Base-by-base conservation (phyloP, 148 eudicot genomes). In the Agrostemma githago region DNA sequence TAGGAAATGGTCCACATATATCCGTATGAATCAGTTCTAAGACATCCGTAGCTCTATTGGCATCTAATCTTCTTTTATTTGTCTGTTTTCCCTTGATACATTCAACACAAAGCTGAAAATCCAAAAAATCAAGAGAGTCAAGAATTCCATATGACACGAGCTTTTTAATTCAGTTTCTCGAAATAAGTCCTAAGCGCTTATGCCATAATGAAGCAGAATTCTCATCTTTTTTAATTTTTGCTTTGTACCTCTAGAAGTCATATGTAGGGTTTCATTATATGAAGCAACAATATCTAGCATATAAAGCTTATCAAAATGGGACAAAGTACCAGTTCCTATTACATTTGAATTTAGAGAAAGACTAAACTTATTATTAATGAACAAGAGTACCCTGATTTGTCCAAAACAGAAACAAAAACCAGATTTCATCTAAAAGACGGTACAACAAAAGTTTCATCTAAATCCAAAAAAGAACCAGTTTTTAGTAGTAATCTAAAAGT, bases 1-100 rank as follows among this genome's bases (percentile, higher is more conserved):
- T 61, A 72, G 75, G 75, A 15, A 61, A 72, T 72, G 75, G 57
- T 3, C 68, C 75, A 61, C 68, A 72, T 16, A 72, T 72, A 16
- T 72, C 40, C 6, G 41, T 72, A 42, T 72, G 44, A 56, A 34
- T 68, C 26, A 71, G 6, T 71, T 71, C 64, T 38, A 71, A 40
- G 74, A 71, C 63, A 14, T 71, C 26, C 6, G 74, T 37, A 57
- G 63, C 63, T 72, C 54, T 20, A 0, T 42, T n/a, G 19, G 75
- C 75, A 41, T 57, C 17, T 60, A 72, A 19, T 59, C 38, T 60
- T 43, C 26, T 60, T 37, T 59, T 1, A 4, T 72, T 56, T 4
- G 63, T 56, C 16, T 58, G 74, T 59, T 59, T 72, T 0, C 66
- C 74, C 41, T 72, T 59, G n/a, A 57, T 72, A 16, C 63, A 57